Evolutionary conservation across 2,329 filamentous ascomycete genomes (phyloP).

Genomic region (Paramyrothecium sp.): DNA sequence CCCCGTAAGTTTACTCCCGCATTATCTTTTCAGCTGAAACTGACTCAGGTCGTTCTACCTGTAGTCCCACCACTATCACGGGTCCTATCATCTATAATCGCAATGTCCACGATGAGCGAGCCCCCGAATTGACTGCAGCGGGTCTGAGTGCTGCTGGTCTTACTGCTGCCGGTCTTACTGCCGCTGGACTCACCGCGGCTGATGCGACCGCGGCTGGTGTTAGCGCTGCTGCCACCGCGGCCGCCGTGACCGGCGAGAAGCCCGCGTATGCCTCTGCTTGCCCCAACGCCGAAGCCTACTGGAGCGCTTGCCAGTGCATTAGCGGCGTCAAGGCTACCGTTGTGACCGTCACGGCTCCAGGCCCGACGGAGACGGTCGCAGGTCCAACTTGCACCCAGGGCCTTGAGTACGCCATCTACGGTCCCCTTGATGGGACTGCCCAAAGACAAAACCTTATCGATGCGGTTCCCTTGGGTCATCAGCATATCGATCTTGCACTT

Average conservation of each 20-base stretch:
- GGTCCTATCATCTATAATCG: background rate
- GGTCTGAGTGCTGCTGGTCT: background rate
- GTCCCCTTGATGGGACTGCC: background rate
- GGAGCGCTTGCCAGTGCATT: conserved; percentile 17
- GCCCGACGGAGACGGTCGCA: background rate
- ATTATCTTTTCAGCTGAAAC: background rate
- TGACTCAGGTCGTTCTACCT: background rate
- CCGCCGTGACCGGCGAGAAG: background rate
- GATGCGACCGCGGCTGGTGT: background rate
- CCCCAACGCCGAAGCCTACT: conserved; percentile 10
- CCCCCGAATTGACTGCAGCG: background rate
- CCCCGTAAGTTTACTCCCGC: background rate
- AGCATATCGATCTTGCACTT: background rate
- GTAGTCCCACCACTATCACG: background rate
- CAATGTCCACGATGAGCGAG: background rate
- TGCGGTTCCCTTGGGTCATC: background rate
- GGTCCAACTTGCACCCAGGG: conserved; percentile 6
- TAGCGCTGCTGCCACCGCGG: background rate
- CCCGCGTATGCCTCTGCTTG: conserved; percentile 15
- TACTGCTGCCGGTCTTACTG: background rate
- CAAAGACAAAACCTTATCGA: background rate
- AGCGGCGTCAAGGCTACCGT: conserved; percentile 8
- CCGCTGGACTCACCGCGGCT: background rate
- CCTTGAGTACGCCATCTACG: conserved; percentile 7
- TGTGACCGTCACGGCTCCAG: conserved; percentile 6